These are phyloP conservation scores for Aspergillus steynii DNA, from an alignment of 495 filamentous ascomycete species.

Conservation along the genomic window DNA sequence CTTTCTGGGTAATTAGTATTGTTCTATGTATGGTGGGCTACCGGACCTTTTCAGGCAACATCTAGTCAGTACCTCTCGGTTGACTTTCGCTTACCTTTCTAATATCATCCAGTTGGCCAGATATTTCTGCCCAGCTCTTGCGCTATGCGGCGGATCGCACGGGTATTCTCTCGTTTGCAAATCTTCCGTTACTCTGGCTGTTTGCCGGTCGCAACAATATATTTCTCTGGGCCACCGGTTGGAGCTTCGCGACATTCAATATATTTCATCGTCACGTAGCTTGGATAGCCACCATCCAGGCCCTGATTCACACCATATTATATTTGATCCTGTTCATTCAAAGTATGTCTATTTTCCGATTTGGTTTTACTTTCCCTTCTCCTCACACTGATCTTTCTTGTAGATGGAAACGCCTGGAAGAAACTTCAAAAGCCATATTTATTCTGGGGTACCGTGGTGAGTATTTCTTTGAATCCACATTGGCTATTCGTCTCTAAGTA, in stretches of 20 bases:
- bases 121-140: conserved; percentile 31
- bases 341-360: conserved; percentile 22
- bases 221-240: conserved; percentile 55
- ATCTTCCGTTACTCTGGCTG: conserved; percentile 52
- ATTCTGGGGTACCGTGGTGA: conserved; percentile 40
- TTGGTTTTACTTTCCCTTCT: not conserved
- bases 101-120: conserved; percentile 33
- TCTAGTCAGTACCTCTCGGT: conserved; percentile 33
- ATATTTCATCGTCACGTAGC: conserved; percentile 59
- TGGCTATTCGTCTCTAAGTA: not conserved
- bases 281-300: conserved; percentile 53
- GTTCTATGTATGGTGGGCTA: conserved; percentile 40
- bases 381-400: not conserved
- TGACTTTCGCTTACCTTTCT: conserved; percentile 6
- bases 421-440: conserved; percentile 36
- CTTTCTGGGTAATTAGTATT: conserved; percentile 44
- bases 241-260: conserved; percentile 55
- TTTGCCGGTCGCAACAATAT: conserved; percentile 58
- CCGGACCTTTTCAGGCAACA: conserved; percentile 33
- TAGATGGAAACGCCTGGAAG: conserved; percentile 32
- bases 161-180: conserved; percentile 52
- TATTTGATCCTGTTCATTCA: conserved; percentile 35
- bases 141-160: conserved; percentile 53
- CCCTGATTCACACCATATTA: conserved; percentile 42
- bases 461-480: not conserved